Evolutionary conservation across 2,329 filamentous ascomycete genomes (phyloP), one percentile per base, ranked within the genome.

Genomic region (Paecilomyces niveus): DNA sequence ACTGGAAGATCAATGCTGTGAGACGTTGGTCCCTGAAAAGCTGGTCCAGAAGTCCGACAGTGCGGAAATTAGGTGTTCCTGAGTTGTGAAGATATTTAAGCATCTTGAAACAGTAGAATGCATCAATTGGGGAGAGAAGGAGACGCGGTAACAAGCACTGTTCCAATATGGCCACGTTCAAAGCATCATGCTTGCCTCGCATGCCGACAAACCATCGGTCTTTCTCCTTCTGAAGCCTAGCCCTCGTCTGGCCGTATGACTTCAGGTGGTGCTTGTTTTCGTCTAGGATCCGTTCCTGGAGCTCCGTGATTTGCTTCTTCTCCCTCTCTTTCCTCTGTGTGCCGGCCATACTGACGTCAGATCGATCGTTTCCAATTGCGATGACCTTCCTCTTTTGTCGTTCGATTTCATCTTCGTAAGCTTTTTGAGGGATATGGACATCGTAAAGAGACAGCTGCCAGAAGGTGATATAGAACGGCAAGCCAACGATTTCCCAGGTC

Each of bases 101-200:
- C 78, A 97, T 88, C 63, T 87, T 85, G 74, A 92, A 95, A 57
- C 86, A 88, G 76, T 90, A 99, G 65, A 96, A 90, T 0, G 93
- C 90, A 71, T 99, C 94, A 54, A 89, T 83, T 1, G 91, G 85
- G 0, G 92, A 96, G 31, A 96, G 80, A 26, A 94, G 82, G 18
- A 95, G 81, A 50, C 94, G 88, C 9, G 94, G 94, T n/a, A 97
- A 75, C 64, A 99, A 86, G 70, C 94, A 99, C 66, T 95, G 88
- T 73, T 97, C 92, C 9, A 99, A 82, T 18, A 99, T 77, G 3
- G 85, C 82, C 65, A 92, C 85, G 56, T 93, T 89, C 3, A 95
- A 80, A 7, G 78, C 79, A 59, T 89, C 86, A 45, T 82, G 77
- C 66, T 86, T 89, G 22, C 82, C 78, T 60, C 84, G 82, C 63